Conservation (phyloP, 352 stramenopile genomes). For the Globisporangium middletonii region DNA sequence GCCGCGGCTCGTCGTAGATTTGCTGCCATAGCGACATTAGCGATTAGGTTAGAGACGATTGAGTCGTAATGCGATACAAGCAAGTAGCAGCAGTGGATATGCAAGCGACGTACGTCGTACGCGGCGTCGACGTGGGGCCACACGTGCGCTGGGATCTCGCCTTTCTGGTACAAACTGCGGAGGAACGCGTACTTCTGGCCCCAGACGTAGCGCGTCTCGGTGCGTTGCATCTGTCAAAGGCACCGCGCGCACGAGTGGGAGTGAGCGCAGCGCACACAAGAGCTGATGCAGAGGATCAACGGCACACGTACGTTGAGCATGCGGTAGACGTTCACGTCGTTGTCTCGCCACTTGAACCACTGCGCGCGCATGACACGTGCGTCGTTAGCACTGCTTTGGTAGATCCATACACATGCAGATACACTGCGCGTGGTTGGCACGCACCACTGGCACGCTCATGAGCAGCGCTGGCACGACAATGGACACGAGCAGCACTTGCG, state of each 20-base stretch:
- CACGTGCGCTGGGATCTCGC: constrained; percentile 41
- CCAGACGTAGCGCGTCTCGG: constrained; percentile 43
- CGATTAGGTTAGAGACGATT: neutral
- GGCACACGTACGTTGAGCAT: constrained; percentile 15
- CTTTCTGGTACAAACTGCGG: constrained; percentile 36
- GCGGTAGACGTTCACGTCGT: constrained; percentile 19
- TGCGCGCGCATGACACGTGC: constrained; percentile 4
- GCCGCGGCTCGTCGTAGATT: constrained; percentile 53
- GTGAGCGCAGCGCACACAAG: neutral
- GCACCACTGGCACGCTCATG: constrained; percentile 32
- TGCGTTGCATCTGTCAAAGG: constrained; percentile 38
- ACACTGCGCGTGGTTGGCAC: neutral
- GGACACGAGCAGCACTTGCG: constrained; percentile 37
- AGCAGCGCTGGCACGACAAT: constrained; percentile 34
- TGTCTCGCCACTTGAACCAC: constrained; percentile 17
- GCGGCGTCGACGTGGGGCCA: constrained; percentile 49
- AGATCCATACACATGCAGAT: neutral
- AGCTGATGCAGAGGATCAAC: constrained; percentile 11
- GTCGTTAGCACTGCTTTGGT: neutral
- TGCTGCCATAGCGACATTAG: constrained; percentile 18
- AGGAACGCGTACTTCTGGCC: constrained; percentile 59
- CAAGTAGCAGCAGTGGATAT: neutral
- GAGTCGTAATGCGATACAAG: neutral
- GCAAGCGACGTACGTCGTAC: constrained; percentile 43
- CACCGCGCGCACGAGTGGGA: neutral